Conservation (phyloP, 345 rosid species). For the Cardamine resedifolia region DNA sequence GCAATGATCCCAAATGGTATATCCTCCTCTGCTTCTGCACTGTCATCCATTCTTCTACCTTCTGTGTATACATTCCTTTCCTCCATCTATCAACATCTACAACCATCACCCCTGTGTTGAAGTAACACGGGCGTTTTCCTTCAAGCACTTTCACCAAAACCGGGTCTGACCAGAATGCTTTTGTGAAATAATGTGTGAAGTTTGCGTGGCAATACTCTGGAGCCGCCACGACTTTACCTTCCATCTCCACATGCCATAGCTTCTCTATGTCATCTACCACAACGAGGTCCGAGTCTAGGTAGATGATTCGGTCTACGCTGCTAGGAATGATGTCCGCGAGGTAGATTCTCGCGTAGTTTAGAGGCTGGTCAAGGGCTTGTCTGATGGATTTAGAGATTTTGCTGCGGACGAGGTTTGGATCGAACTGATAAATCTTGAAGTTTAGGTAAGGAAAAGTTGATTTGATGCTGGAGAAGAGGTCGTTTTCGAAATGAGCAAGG, state of each 20-base stretch:
- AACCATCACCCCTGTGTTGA: conserved; percentile 72
- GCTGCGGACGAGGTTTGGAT: conserved; percentile 51
- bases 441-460: conserved; percentile 59
- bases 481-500: conserved; percentile 43
- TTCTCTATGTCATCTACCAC: conserved; percentile 59
- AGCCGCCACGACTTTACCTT: conserved; percentile 56
- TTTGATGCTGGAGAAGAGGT: conserved; percentile 48
- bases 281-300: conserved; percentile 66
- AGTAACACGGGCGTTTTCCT: conserved; percentile 60
- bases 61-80: conserved; percentile 45
- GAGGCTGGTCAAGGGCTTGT: conserved; percentile 60
- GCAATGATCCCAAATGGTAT: conserved; percentile 64
- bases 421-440: conserved; percentile 54
- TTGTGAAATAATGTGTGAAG: conserved; percentile 54
- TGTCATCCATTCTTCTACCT: conserved; percentile 61
- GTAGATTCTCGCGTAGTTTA: conserved; percentile 68
- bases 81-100: conserved; percentile 66
- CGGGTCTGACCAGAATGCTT: conserved; percentile 53
- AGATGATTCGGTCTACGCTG: conserved; percentile 45
- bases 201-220: conserved; percentile 71
- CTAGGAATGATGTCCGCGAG: conserved; percentile 55
- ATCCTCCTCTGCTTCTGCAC: conserved; percentile 60
- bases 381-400: conserved; percentile 63
- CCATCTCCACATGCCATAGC: conserved; percentile 57
- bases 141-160: conserved; percentile 43